A percentile compares a stretch with the other conserved stretches of the same genome.
phyloP scores from a whole-genome alignment of 306 rosid species.

The Cucurbita moschata region DNA sequence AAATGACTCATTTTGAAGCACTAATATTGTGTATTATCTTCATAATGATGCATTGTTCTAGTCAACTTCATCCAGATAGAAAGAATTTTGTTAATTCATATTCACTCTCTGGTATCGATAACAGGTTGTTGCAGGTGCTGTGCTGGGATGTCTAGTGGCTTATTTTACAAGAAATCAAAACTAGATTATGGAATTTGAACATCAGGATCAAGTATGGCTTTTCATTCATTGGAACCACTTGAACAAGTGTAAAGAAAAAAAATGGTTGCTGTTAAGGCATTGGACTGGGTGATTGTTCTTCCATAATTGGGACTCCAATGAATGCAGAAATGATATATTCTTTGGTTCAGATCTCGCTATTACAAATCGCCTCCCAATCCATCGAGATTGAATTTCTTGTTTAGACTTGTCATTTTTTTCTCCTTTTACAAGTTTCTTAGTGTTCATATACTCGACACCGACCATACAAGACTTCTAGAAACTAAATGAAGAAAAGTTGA shows the following conservation, averaged over 20 bases:
- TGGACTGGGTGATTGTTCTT: not conserved
- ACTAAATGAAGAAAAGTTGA: no score
- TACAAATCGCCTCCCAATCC: not conserved
- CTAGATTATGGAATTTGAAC: not conserved
- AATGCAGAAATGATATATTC: not conserved
- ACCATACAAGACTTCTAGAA: no score
- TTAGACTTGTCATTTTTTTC: not conserved
- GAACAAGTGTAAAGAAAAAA: not conserved
- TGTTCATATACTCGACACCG: no score
- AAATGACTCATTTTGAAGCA: not conserved
- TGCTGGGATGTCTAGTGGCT: slow-evolving; percentile 66
- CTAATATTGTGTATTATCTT: not conserved
- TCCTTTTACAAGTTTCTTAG: no score
- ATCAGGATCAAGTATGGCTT: not conserved
- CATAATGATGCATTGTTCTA: not conserved
- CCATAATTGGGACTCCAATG: not conserved
- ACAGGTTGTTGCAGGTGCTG: slow-evolving; percentile 75
- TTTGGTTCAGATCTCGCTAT: not conserved
- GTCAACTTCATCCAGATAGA: not conserved
- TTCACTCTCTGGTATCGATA: not conserved
- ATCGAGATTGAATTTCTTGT: not conserved
- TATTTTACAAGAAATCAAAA: slow-evolving; percentile 16
- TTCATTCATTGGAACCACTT: not conserved
- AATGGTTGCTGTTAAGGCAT: slow-evolving; percentile 3
- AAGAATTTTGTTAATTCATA: not conserved